Evolutionary conservation across 306 rosid genomes (phyloP).

Genomic region (Begonia peltatifolia): DNA sequence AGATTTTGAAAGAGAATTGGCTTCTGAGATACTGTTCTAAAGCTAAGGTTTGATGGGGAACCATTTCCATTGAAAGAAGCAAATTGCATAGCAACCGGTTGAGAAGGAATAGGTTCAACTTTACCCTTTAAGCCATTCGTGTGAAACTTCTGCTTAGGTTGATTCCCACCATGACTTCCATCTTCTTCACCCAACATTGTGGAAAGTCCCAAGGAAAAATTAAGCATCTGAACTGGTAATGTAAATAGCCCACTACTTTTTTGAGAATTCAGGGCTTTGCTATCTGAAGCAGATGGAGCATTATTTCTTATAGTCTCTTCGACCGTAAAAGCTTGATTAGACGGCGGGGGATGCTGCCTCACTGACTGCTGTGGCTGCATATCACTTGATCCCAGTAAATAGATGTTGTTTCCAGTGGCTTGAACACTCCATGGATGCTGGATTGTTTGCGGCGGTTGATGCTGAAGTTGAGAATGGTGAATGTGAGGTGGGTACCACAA

Average conservation of each 20-base stretch:
- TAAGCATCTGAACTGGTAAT: slow-evolving; percentile 43
- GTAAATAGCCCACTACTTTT: slow-evolving; percentile 35
- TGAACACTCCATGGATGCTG: slow-evolving; percentile 21
- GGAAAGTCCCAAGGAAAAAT: slow-evolving; percentile 44
- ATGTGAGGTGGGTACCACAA: slow-evolving; percentile 39
- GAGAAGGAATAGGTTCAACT: slow-evolving; percentile 38
- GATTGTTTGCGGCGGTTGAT: slow-evolving; percentile 24
- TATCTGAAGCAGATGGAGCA: slow-evolving; percentile 24
- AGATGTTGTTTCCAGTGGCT: slow-evolving; percentile 16
- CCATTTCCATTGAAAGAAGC: slow-evolving; percentile 16
- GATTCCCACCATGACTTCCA: slow-evolving; percentile 30
- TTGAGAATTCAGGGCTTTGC: slow-evolving; percentile 19
- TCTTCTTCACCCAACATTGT: slow-evolving; percentile 21
- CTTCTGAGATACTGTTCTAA: slow-evolving; percentile 14
- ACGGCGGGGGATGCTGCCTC: slow-evolving; percentile 20
- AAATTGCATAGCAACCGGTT: slow-evolving; percentile 49
- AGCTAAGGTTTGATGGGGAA: slow-evolving; percentile 17
- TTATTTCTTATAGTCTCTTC: slow-evolving; percentile 28
- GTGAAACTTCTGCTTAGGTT: slow-evolving; percentile 16
- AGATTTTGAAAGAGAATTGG: slow-evolving; percentile 29
- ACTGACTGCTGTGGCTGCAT: slow-evolving; percentile 32
- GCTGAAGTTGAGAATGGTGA: slow-evolving; percentile 42
- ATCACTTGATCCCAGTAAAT: slow-evolving; percentile 21
- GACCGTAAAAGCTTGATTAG: slow-evolving; percentile 24
- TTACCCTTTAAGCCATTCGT: slow-evolving; percentile 31